A percentile compares a stretch with the other conserved stretches of the same genome.
Conservation (phyloP, 176 grass and related monocot species). For the Cocos nucifera region DNA sequence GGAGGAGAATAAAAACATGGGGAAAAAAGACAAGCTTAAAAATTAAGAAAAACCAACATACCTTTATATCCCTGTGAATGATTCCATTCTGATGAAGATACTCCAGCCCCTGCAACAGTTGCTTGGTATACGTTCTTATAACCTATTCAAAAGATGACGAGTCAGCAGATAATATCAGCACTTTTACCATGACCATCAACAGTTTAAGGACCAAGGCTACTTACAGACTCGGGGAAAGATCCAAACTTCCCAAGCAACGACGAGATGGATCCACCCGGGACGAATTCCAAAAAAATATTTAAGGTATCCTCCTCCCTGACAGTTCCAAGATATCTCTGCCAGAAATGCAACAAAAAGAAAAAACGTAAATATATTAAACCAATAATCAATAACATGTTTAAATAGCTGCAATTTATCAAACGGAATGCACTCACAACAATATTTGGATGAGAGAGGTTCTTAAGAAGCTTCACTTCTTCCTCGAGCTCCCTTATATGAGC, state of each 20-base stretch:
- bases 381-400: neutral
- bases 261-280: conserved; percentile 91
- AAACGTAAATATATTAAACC: too few species aligned
- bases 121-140: conserved; percentile 93
- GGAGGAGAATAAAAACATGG: neutral
- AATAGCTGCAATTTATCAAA: too few species aligned
- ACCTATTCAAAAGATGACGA: conserved; percentile 47
- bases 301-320: conserved; percentile 76
- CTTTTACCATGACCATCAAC: too few species aligned
- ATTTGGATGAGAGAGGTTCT: conserved; percentile 88
- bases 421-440: conserved; percentile 73
- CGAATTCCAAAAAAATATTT: conserved; percentile 95
- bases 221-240: conserved; percentile 89
- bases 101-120: conserved; percentile 83
- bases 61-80: conserved; percentile 99
- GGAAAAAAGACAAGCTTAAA: neutral
- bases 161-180: neutral
- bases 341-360: conserved; percentile 1
- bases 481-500: conserved; percentile 92
- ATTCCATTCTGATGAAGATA: conserved; percentile 96
- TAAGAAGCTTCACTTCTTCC: conserved; percentile 98
- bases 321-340: conserved; percentile 89
- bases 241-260: conserved; percentile 85
- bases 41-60: conserved; percentile 14
- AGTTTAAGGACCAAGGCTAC: conserved; percentile 18